Evolutionary conservation across 2,329 filamentous ascomycete genomes (phyloP).

Genomic region (Aspergillus udagawae): DNA sequence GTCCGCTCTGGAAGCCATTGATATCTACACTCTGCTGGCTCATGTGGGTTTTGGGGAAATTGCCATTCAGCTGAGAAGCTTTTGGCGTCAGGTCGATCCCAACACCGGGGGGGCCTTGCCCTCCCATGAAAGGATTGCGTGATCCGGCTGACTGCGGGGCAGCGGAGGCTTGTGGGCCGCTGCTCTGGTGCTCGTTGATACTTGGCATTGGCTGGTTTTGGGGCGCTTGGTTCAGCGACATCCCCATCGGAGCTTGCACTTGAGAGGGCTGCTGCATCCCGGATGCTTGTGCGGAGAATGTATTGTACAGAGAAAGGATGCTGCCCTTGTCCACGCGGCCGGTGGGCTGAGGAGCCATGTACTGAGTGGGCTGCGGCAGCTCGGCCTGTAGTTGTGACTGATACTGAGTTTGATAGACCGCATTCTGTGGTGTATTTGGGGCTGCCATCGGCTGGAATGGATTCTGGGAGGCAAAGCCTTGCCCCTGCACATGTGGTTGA

Average conservation of each 20-base stretch:
- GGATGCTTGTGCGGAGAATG: conserved; percentile 35
- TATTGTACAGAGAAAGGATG: conserved; percentile 46
- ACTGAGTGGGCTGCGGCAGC: conserved; percentile 20
- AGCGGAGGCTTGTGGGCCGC: conserved; percentile 13
- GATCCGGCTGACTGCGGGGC: conserved; percentile 20
- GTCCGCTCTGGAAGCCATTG: conserved; percentile 43
- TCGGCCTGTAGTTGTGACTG: conserved; percentile 12
- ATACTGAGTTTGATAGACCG: conserved; percentile 24
- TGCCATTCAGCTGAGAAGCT: conserved; percentile 12
- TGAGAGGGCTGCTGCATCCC: conserved; percentile 31
- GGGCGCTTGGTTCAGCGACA: conserved; percentile 17
- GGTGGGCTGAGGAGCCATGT: conserved; percentile 38
- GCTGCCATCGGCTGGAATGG: conserved; percentile 30
- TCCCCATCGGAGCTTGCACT: conserved; percentile 16
- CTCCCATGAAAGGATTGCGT: conserved; percentile 23
- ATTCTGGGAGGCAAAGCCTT: conserved; percentile 24
- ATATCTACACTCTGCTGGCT: conserved; percentile 49
- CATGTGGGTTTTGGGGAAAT: conserved; percentile 33
- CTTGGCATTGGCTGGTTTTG: conserved; percentile 20
- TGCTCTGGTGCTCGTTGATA: conserved; percentile 1
- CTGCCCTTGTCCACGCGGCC: conserved; percentile 44
- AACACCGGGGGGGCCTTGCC: neutral
- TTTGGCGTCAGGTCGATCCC: conserved; percentile 14
- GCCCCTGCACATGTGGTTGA: conserved; percentile 18
- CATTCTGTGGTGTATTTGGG: conserved; percentile 21